These are phyloP conservation scores for Nemania sp. DNA, from an alignment of 2,329 filamentous ascomycete species.

Conservation along the genomic window DNA sequence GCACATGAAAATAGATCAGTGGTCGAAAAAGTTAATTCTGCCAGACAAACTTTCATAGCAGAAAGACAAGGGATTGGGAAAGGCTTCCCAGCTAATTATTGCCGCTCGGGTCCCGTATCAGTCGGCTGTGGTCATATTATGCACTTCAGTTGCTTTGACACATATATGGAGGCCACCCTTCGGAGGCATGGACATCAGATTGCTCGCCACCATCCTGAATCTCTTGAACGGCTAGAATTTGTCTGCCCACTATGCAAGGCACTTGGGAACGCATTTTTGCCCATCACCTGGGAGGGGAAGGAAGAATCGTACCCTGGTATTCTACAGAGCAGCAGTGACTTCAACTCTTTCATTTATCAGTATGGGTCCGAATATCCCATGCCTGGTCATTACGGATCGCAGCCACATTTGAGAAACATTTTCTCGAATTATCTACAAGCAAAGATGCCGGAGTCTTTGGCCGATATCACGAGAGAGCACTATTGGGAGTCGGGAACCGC, in stretches of 20 bases:
- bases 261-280: conserved; percentile 90
- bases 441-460: conserved; percentile 46
- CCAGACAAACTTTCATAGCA: conserved; percentile 69
- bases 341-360: conserved; percentile 69
- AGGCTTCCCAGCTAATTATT: conserved; percentile 75
- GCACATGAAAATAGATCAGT: conserved; percentile 81
- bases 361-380: conserved; percentile 48
- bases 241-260: conserved; percentile 97
- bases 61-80: conserved; percentile 86
- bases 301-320: conserved; percentile 79
- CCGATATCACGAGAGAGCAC: conserved; percentile 42
- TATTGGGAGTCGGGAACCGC: conserved; percentile 47
- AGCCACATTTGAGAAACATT: conserved; percentile 39
- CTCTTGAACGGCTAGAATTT: conserved; percentile 79
- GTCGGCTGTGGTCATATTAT: conserved; percentile 97
- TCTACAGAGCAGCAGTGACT: conserved; percentile 62
- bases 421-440: conserved; percentile 46
- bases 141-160: conserved; percentile 95
- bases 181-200: conserved; percentile 90
- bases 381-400: conserved; percentile 35
- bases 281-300: conserved; percentile 92
- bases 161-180: conserved; percentile 82
- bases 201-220: conserved; percentile 89
- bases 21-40: conserved; percentile 74
- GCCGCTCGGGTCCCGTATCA: conserved; percentile 75